These are phyloP conservation scores for Botrytis elliptica DNA, from an alignment of 2,329 filamentous ascomycete species.

Conservation along the genomic window DNA sequence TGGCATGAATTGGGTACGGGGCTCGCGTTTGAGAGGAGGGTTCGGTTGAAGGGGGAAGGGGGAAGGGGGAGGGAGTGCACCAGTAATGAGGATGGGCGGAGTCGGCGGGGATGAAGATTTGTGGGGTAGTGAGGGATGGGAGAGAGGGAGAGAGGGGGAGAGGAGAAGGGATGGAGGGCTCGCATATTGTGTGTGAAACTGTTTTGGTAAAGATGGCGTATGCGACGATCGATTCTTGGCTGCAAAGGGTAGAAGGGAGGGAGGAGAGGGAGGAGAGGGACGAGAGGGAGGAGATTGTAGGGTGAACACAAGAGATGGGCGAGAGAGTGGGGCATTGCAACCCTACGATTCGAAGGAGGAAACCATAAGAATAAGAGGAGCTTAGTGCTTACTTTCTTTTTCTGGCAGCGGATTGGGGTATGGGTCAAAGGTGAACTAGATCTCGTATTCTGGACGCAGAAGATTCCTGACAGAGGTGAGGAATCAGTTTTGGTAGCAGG, in stretches of 20 bases:
- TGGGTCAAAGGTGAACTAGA: background rate
- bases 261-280: too few species aligned
- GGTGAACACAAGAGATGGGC: rapidly evolving
- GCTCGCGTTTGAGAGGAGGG: too few species aligned
- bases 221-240: background rate
- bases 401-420: background rate
- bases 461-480: background rate
- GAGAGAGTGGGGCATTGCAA: background rate
- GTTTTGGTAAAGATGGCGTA: too few species aligned
- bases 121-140: too few species aligned
- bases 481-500: background rate
- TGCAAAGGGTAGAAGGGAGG: background rate
- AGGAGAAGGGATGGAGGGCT: too few species aligned
- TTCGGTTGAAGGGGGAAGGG: too few species aligned
- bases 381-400: background rate
- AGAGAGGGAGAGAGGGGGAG: too few species aligned
- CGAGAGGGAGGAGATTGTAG: background rate
- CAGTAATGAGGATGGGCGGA: too few species aligned
- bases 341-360: background rate
- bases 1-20: too few species aligned
- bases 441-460: background rate
- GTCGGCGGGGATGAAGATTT: too few species aligned
- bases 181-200: too few species aligned
- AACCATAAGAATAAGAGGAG: background rate
- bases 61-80: too few species aligned